phyloP scores from a whole-genome alignment of 1,139 yeast species.

The Komagataea norvegica region DNA sequence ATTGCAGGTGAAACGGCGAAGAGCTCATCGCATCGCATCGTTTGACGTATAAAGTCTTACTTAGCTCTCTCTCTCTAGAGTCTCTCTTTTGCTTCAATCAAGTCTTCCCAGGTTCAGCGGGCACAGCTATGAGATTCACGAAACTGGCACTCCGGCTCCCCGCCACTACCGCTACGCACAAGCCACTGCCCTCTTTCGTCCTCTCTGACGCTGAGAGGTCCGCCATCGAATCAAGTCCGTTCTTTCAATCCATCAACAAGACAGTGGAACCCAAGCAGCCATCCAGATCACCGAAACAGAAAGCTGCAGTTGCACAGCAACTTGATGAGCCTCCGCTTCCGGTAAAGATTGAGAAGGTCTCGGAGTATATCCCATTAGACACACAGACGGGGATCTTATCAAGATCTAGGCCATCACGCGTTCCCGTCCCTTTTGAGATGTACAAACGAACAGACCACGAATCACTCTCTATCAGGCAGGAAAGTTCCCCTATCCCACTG shows the following conservation, averaged over 20 bases:
- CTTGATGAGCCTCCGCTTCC: neutral
- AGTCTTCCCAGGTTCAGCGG: too few relatives aligned
- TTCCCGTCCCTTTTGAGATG: conserved; percentile 11
- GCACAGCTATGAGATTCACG: conserved; percentile 1
- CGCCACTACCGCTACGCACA: neutral
- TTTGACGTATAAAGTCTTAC: too few relatives aligned
- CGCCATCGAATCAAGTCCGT: conserved; percentile 2
- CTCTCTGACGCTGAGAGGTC: conserved; percentile 2
- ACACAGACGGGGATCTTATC: conserved; percentile 1
- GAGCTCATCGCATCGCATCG: too few relatives aligned
- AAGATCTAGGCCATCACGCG: neutral
- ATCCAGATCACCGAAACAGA: too few relatives aligned
- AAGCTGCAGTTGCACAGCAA: too few relatives aligned
- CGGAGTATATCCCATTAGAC: conserved; percentile 8
- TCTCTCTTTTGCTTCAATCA: too few relatives aligned
- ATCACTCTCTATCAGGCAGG: too few relatives aligned
- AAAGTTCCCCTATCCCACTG: too few relatives aligned
- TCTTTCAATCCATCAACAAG: neutral
- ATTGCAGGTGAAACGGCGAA: neutral
- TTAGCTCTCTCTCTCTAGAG: too few relatives aligned
- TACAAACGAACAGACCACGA: conserved; percentile 3
- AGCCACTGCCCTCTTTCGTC: conserved; percentile 4
- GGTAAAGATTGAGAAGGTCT: neutral
- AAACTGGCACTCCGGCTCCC: conserved; percentile 6
- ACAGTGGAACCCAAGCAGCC: too few relatives aligned